Evolutionary conservation across 169 alveolate species (phyloP).

Genomic region (Plasmodium ovale): DNA sequence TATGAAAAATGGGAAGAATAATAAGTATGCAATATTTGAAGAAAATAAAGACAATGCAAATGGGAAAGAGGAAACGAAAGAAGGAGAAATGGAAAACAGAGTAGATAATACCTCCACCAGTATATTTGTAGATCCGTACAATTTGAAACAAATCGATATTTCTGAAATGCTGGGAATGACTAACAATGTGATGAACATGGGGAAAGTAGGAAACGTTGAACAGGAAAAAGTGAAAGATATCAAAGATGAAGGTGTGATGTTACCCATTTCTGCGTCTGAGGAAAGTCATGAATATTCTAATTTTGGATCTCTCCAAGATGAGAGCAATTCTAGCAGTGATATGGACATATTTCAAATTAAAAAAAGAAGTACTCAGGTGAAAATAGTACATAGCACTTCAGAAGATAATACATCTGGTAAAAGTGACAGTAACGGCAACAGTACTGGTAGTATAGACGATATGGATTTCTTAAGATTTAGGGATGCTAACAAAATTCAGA

Average conservation of each 20-base stretch:
- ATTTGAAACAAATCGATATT: conserved; percentile 33
- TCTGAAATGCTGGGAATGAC: background rate
- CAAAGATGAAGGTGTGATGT: background rate
- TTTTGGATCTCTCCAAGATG: background rate
- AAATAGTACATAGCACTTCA: background rate
- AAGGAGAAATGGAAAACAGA: background rate
- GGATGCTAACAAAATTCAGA: conserved; percentile 29
- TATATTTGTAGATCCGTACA: conserved; percentile 51
- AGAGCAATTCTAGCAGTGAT: conserved; percentile 25
- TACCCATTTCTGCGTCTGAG: no score
- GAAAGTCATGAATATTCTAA: conserved; percentile 10
- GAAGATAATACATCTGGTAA: conserved; percentile 17
- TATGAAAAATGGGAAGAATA: background rate
- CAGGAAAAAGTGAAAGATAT: background rate
- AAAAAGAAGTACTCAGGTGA: conserved; percentile 3
- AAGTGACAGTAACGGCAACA: background rate
- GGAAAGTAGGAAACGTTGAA: background rate
- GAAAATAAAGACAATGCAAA: background rate
- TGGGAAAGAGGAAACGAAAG: background rate
- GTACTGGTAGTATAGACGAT: background rate
- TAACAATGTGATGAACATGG: background rate
- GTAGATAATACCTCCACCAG: background rate
- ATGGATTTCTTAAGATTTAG: conserved; percentile 24
- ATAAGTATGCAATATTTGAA: background rate
- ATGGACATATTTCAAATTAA: background rate